Percentiles rank a stretch among this genome's conserved stretches.
phyloP scores from a whole-genome alignment of 1,284 basidiomycete genomes.

The Neotropicomus parvogracilis region DNA sequence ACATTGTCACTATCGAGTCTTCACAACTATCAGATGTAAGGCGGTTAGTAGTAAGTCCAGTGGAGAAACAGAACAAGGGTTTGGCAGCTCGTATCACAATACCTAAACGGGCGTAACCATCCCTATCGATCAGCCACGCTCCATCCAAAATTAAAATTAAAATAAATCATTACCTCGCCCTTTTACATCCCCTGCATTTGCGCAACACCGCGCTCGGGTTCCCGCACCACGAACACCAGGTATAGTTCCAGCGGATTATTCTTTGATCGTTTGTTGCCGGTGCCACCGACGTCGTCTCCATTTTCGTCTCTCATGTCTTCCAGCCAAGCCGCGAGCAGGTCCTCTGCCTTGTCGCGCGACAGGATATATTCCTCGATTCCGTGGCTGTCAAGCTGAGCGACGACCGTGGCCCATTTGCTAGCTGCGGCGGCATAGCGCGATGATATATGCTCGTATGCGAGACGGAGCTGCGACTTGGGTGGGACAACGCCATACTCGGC shows the following conservation, averaged over 20 bases:
- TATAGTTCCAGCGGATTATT: slow-evolving; percentile 47
- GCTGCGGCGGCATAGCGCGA: slow-evolving; percentile 40
- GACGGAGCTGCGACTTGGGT: slow-evolving; percentile 47
- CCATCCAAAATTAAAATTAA: background rate
- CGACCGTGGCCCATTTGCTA: slow-evolving; percentile 44
- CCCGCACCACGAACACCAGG: slow-evolving; percentile 54
- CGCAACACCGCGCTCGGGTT: slow-evolving; percentile 54
- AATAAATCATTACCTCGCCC: slow-evolving; percentile 40
- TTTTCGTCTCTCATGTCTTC: slow-evolving; percentile 45
- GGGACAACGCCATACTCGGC: slow-evolving; percentile 42
- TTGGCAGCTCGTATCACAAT: slow-evolving; percentile 50
- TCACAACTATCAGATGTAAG: no score
- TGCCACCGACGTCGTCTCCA: slow-evolving; percentile 33
- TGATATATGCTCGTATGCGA: slow-evolving; percentile 47
- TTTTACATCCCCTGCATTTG: slow-evolving; percentile 48
- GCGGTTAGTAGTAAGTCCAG: no score
- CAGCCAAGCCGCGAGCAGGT: slow-evolving; percentile 56
- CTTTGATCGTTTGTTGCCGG: no score
- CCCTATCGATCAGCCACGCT: no score
- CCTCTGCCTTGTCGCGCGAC: slow-evolving; percentile 41
- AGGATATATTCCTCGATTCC: slow-evolving; percentile 25
- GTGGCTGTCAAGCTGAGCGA: slow-evolving; percentile 36
- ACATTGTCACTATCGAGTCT: no score
- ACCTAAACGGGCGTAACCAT: slow-evolving; percentile 33
- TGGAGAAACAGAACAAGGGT: no score